Conservation (phyloP, 768 basidiomycete genomes). For the Guyanaporus albipodus region DNA sequence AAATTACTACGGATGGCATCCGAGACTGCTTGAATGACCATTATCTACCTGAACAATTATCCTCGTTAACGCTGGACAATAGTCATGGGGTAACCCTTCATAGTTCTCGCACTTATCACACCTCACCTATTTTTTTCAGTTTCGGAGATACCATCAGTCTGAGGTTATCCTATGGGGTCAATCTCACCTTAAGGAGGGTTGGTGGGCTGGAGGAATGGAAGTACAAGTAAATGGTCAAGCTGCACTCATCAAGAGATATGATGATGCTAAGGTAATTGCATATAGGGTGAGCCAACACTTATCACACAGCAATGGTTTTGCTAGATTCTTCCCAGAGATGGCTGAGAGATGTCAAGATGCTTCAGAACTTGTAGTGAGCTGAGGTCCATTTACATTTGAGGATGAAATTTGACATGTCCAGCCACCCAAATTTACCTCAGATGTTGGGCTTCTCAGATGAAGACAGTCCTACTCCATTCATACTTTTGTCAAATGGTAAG, state of each 20-base stretch:
- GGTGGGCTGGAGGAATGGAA: constrained; percentile 45
- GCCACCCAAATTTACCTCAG: constrained; percentile 52
- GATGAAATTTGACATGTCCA: constrained; percentile 8
- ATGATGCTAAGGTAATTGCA: constrained; percentile 32
- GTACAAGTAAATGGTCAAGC: constrained; percentile 39
- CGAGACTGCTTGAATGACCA: constrained; percentile 18
- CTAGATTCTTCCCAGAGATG: constrained; percentile 35
- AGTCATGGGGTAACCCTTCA: constrained; percentile 35
- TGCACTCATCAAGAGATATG: constrained; percentile 43
- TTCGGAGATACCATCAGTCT: constrained; percentile 48
- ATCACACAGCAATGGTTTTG: background rate
- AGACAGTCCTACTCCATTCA: constrained; percentile 44
- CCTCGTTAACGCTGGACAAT: constrained; percentile 18
- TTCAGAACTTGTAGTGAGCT: constrained; percentile 49
- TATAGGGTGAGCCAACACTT: constrained; percentile 25
- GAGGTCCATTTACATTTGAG: background rate
- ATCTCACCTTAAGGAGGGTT: constrained; percentile 38
- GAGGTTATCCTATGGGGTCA: constrained; percentile 39
- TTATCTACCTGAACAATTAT: constrained; percentile 21
- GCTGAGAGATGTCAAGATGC: constrained; percentile 46
- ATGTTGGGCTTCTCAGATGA: constrained; percentile 48
- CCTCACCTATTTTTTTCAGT: constrained; percentile 32
- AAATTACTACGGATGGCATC: constrained; percentile 19
- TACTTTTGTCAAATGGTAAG: constrained; percentile 47
- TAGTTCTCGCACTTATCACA: background rate